Evolutionary conservation across 169 alveolate genomes (phyloP), one percentile per base, ranked within the genome.

Genomic region (Eimeria necatrix): DNA sequence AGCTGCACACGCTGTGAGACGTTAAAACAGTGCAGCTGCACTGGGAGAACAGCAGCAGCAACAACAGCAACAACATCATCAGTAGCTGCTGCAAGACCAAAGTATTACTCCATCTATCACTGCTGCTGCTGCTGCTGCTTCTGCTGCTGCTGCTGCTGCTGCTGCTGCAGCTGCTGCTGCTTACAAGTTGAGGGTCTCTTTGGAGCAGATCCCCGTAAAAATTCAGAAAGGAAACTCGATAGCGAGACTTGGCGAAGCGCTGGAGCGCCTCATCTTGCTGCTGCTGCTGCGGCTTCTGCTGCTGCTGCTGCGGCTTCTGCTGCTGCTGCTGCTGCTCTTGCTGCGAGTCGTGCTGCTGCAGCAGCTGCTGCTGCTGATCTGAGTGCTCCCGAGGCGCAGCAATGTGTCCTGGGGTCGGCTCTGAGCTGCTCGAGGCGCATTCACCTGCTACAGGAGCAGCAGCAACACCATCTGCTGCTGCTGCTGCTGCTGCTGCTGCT

Each of bases 181-280:
- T 20, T 85, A 85, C 92, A 32, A 85, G 71, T 18, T 85, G 80
- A 24, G 24, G 76, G 26, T 85, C 92, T 41, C 51, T 85, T 49
- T 85, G 78, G 22, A 52, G 61, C 70, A 52, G 22, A 41, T 61
- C 70, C 41, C 76, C 92, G 61, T 85, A 85, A 80, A 68, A 61
- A 49, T 85, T 85, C 26, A 85, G 46, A 18, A 85, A 85, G 81
- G 78, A 52, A 20, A 85, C 92, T 2, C 92, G 78, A 80, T 51
- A 85, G 14, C 61, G 76, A 22, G 68, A 61, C 70, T 85, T 85
- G 59, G 92, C 92, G 59, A 85, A 85, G 22, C 78, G 81, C 56
- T 20, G 71, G 48, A 85, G 64, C 16, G 59, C 52, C 78, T 24
- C 70, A 48, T 85, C 92, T 6, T 51, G 16, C 2, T 24, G 92